Base-by-base conservation (phyloP, 305 asterid species). In the Ilex paraguariensis region DNA sequence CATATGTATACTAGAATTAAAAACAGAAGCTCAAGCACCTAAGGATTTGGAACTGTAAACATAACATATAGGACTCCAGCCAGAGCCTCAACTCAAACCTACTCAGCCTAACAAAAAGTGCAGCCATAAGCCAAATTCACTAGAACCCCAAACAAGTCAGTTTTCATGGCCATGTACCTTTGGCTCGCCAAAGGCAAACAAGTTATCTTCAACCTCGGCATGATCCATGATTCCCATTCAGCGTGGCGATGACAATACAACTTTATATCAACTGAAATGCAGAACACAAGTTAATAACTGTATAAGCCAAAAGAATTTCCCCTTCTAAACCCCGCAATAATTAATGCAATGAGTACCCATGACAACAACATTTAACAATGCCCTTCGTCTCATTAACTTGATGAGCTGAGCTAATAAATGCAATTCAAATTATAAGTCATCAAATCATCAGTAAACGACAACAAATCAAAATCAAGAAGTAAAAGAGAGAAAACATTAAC, bases 131-230 rank as follows among this genome's bases (percentile, higher is more conserved):
- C 28, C 28, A 21, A 21, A 21, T 21, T 21, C 28, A 14, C 13
- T 52, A 52, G 17, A 52, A 13, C 28, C 28, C 28, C 13, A 52
- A 52, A 52, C 56, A 1, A 16, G 51, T 21, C 28, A 63, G 33
- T 30, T 54, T 53, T 58, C 30, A 63, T 31, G 54, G n/a, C 46
- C 32, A 67, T 64, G 59, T 82, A 93, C 99, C 99, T 93, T 93
- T 60, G 99, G 95, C 76, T 93, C 99, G 12, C 99, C 95, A 72
- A 90, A 81, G 62, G 90, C 77, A 46, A 82, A 68, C 61, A 93
- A 73, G 75, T 75, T 84, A 6, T 87, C 96, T 65, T 93, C 99
- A 74, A 87, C 82, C 80, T 90, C 99, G 62, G 86, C 69, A 57
- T 59, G 66, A 54, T 87, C 96, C 99, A 93, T 93, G 66, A 69